Conservation (phyloP, 495 filamentous ascomycete genomes). For the Aspergillus sparsus region DNA sequence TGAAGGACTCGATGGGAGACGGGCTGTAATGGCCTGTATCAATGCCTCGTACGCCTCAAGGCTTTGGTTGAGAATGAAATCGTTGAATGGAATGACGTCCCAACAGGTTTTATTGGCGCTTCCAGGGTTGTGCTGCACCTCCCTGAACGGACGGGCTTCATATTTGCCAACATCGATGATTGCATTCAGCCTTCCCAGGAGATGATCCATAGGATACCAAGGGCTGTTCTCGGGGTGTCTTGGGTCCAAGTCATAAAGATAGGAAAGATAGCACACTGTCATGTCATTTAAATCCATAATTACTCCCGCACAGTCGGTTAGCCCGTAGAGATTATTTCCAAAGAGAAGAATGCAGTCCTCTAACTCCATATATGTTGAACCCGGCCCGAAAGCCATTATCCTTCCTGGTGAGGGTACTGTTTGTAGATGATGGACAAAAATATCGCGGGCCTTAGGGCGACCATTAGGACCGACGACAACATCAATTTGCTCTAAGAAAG, state of each 20-base stretch:
- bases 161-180: slow-evolving; percentile 11
- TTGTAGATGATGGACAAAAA: slow-evolving; percentile 1
- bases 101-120: neutral
- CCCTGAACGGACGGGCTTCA: neutral
- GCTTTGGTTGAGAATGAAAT: neutral
- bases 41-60: neutral
- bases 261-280: slow-evolving; percentile 4
- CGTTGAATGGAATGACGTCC: neutral
- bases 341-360: slow-evolving; percentile 5
- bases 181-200: slow-evolving; percentile 8
- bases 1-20: slow-evolving; percentile 3
- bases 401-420: neutral
- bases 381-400: slow-evolving; percentile 2
- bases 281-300: slow-evolving; percentile 1
- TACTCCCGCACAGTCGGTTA: slow-evolving; percentile 1
- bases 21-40: neutral
- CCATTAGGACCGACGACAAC: neutral
- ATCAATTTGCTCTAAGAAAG: slow-evolving; percentile 6
- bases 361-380: neutral
- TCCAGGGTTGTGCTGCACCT: neutral
- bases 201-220: neutral
- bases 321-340: slow-evolving; percentile 2
- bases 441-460: neutral
- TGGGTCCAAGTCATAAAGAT: neutral
- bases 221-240: neutral